phyloP scores from a whole-genome alignment of 2,329 filamentous ascomycete genomes.

The Phialophora verrucosa region DNA sequence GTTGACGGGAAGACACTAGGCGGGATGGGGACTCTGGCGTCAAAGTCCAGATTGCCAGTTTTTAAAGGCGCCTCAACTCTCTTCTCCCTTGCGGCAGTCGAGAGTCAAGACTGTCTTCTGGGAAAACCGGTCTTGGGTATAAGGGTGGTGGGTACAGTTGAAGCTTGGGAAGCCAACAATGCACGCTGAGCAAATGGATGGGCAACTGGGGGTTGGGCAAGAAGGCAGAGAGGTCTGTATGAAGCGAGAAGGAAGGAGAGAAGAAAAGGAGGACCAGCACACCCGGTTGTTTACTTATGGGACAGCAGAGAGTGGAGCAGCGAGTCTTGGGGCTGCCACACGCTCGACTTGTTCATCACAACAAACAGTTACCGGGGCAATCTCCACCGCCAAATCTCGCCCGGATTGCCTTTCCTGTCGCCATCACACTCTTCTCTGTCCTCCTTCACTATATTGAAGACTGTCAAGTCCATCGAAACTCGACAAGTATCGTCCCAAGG shows the following conservation, averaged over 20 bases:
- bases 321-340: not conserved
- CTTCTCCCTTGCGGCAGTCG: conserved; percentile 42
- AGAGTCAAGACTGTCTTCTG: conserved; percentile 42
- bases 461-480: not conserved
- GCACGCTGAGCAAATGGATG: conserved; percentile 14
- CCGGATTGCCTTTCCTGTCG: not conserved
- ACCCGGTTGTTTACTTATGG: not conserved
- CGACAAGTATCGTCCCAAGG: not conserved
- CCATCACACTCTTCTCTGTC: not conserved
- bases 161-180: conserved; percentile 20
- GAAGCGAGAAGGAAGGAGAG: conserved; percentile 14
- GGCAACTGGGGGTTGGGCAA: not conserved
- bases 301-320: conserved; percentile 10
- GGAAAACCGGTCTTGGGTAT: conserved; percentile 9
- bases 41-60: conserved; percentile 42
- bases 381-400: conserved; percentile 1
- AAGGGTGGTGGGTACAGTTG: conserved; percentile 3
- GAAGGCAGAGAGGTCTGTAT: not conserved
- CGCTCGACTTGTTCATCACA: not conserved
- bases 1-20: conserved; percentile 99
- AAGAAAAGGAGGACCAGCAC: conserved; percentile 8
- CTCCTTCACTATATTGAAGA: not conserved
- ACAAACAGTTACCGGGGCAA: conserved; percentile 7
- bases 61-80: conserved; percentile 40
- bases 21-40: conserved; percentile 90